These are phyloP conservation scores for Phytophthora cactorum DNA, from an alignment of 352 stramenopile species.

Conservation along the genomic window DNA sequence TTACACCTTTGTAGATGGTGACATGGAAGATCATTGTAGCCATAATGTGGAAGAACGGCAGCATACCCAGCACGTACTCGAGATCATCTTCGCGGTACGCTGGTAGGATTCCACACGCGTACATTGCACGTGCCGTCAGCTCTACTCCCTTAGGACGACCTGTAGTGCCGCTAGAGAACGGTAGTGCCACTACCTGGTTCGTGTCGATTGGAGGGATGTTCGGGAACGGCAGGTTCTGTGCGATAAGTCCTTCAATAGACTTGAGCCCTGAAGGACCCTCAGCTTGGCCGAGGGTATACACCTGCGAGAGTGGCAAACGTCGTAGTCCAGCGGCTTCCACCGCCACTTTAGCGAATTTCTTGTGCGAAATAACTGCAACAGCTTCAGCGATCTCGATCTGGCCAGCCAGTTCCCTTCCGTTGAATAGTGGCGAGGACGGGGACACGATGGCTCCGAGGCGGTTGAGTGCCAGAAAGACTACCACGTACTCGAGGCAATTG, in stretches of 20 bases:
- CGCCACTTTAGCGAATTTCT: conserved; percentile 42
- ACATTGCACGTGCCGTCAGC: conserved; percentile 85
- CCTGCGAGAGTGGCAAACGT: conserved; percentile 13
- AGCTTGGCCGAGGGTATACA: conserved; percentile 38
- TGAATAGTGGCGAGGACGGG: conserved; percentile 51
- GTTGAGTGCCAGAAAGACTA: conserved; percentile 59
- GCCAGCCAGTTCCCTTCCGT: conserved; percentile 36
- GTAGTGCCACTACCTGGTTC: conserved; percentile 55
- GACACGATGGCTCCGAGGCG: conserved; percentile 52
- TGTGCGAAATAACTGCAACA: conserved; percentile 46
- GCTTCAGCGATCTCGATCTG: conserved; percentile 49
- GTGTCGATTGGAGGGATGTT: conserved; percentile 34
- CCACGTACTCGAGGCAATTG: conserved; percentile 68
- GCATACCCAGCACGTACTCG: conserved; percentile 52
- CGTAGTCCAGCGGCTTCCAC: conserved; percentile 33
- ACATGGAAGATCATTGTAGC: conserved; percentile 87
- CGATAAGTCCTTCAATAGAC: conserved; percentile 39
- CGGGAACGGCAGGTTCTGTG: conserved; percentile 30
- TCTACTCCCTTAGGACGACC: conserved; percentile 92
- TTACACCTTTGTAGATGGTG: conserved; percentile 77
- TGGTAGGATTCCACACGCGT: conserved; percentile 76
- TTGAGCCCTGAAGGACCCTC: conserved; percentile 14
- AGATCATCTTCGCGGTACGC: conserved; percentile 48
- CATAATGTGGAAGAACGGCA: conserved; percentile 98
- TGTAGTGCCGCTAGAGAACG: conserved; percentile 94